Evolutionary conservation across 371 early-diverging fungal genomes (phyloP).

Genomic region (Sporodiniella umbellata): DNA sequence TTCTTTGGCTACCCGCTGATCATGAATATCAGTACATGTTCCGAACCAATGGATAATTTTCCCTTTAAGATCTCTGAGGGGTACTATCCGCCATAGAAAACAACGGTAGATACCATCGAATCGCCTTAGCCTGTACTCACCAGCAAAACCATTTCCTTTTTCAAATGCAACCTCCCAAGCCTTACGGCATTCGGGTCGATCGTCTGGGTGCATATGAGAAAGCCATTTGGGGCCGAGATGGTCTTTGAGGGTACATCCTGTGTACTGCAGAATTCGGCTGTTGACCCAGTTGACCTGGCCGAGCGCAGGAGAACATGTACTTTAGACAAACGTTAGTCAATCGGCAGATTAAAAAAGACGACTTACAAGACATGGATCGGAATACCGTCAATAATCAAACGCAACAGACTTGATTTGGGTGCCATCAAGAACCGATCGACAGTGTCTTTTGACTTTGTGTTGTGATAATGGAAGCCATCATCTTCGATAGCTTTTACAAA

Average conservation of each 20-base stretch:
- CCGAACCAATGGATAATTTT: slow-evolving; percentile 64
- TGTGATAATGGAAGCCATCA: slow-evolving; percentile 25
- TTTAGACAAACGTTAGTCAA: slow-evolving; percentile 9
- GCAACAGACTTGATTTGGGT: slow-evolving; percentile 53
- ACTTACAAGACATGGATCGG: slow-evolving; percentile 67
- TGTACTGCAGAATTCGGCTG: slow-evolving; percentile 55
- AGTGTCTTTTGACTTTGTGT: neutral
- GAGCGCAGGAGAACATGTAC: slow-evolving; percentile 52
- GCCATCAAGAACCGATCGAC: slow-evolving; percentile 34
- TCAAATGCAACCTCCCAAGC: slow-evolving; percentile 55
- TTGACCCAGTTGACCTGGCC: slow-evolving; percentile 68
- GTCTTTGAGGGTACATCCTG: slow-evolving; percentile 44
- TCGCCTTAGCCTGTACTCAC: slow-evolving; percentile 55
- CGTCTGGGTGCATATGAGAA: slow-evolving; percentile 58
- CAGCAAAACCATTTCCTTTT: slow-evolving; percentile 56
- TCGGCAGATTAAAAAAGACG: neutral
- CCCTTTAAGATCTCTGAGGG: slow-evolving; percentile 56
- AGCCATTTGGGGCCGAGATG: slow-evolving; percentile 55
- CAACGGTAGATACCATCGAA: slow-evolving; percentile 63
- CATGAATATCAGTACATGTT: slow-evolving; percentile 61
- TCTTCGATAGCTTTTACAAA: slow-evolving; percentile 7
- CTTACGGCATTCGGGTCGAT: slow-evolving; percentile 40
- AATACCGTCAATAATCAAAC: slow-evolving; percentile 62
- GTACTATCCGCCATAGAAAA: slow-evolving; percentile 60
- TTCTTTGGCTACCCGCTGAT: slow-evolving; percentile 56